These are phyloP conservation scores for Cenococcum geophilum DNA, from an alignment of 495 filamentous ascomycete genomes.

Conservation along the genomic window DNA sequence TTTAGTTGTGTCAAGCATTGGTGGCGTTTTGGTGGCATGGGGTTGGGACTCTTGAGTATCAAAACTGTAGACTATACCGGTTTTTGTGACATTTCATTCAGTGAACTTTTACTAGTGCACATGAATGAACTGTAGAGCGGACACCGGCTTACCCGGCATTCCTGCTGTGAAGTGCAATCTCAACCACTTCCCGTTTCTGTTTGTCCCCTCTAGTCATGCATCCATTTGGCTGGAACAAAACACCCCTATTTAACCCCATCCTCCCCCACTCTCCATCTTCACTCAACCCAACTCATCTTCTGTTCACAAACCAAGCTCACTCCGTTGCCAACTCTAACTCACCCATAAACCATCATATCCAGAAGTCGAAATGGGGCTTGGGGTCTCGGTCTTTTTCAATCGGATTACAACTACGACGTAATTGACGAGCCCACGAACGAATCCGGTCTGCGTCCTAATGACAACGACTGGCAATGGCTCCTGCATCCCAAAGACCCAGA, in stretches of 20 bases:
- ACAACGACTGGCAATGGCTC: not conserved
- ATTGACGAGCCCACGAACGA: slow-evolving; percentile 8
- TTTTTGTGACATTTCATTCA: too few relatives aligned
- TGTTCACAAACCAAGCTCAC: not conserved
- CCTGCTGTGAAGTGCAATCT: too few relatives aligned
- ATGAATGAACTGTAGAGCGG: too few relatives aligned
- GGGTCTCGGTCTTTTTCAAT: slow-evolving; percentile 24
- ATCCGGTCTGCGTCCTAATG: not conserved
- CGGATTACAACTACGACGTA: slow-evolving; percentile 21
- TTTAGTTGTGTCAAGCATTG: not conserved
- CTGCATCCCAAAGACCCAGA: not conserved
- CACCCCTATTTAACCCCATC: too few relatives aligned
- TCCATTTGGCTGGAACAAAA: too few relatives aligned
- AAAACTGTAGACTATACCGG: too few relatives aligned
- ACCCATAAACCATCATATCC: not conserved
- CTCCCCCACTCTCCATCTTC: too few relatives aligned
- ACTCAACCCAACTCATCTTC: too few relatives aligned
- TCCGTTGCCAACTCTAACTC: not conserved
- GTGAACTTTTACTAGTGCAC: too few relatives aligned
- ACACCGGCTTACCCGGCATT: too few relatives aligned
- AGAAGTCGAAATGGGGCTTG: slow-evolving; percentile 14
- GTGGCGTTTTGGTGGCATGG: not conserved
- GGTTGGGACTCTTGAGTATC: not conserved
- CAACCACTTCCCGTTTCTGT: too few relatives aligned
- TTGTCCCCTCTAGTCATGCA: too few relatives aligned